A percentile compares a stretch with the other conserved stretches of the same genome.
phyloP scores from a whole-genome alignment of 2,329 filamentous ascomycete genomes.

The Cyphellophora attinorum region DNA sequence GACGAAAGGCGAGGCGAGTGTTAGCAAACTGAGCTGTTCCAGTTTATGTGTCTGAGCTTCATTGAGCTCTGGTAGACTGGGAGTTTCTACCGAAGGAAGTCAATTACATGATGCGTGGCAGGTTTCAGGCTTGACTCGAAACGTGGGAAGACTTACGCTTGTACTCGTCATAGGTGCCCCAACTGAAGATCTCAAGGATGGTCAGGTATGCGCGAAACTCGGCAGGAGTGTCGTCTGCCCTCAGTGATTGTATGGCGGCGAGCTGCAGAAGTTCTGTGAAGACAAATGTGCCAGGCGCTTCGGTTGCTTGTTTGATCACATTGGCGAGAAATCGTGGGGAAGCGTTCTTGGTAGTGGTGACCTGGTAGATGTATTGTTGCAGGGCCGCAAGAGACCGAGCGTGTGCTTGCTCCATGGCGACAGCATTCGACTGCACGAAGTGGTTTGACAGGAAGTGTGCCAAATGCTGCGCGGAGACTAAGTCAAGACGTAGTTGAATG shows the following conservation, averaged over 20 bases:
- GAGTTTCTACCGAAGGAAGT: conserved; percentile 37
- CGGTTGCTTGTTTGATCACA: conserved; percentile 77
- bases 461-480: no score
- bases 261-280: conserved; percentile 87
- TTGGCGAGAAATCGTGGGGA: conserved; percentile 78
- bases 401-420: conserved; percentile 38
- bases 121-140: conserved; percentile 11
- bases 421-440: no score
- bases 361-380: conserved; percentile 82
- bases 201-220: conserved; percentile 57
- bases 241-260: conserved; percentile 66
- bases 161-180: conserved; percentile 81
- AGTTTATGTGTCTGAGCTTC: conserved; percentile 72
- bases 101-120: no score
- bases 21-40: conserved; percentile 78
- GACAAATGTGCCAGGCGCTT: conserved; percentile 79
- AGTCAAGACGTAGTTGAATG: no score
- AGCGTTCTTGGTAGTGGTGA: conserved; percentile 61
- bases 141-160: conserved; percentile 35
- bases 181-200: conserved; percentile 80
- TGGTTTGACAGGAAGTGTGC: no score
- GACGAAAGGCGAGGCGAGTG: conserved; percentile 50
- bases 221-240: conserved; percentile 39
- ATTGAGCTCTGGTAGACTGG: conserved; percentile 61
- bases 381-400: conserved; percentile 48